phyloP scores from a whole-genome alignment of 2,329 filamentous ascomycete genomes.

The Cadophora luteo-olivacea region DNA sequence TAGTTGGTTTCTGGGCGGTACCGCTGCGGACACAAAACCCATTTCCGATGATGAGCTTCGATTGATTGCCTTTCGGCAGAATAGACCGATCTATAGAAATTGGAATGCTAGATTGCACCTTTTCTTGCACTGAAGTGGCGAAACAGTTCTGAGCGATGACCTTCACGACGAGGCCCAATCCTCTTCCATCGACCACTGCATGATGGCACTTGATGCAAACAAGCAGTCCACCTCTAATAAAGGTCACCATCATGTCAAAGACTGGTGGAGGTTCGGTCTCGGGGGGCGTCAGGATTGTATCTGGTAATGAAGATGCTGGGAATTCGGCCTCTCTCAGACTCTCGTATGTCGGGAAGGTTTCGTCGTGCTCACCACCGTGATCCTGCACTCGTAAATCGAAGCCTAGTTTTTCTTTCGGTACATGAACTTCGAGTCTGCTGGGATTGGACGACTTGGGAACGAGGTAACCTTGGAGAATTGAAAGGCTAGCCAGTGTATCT shows the following conservation, averaged over 20 bases:
- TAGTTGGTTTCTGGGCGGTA: not conserved
- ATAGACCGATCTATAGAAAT: constrained; percentile 8
- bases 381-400: not conserved
- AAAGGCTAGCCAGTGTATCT: not conserved
- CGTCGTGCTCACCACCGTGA: not conserved
- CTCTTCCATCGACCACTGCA: constrained; percentile 2
- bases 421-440: constrained; percentile 9
- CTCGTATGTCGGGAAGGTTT: constrained; percentile 4
- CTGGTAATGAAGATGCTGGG: constrained; percentile 6
- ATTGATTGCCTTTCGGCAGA: not conserved
- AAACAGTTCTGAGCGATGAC: constrained; percentile 4
- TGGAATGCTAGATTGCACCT: not conserved
- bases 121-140: not conserved
- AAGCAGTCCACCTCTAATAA: constrained; percentile 8
- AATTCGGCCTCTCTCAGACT: not conserved
- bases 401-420: not conserved
- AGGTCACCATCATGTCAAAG: constrained; percentile 8
- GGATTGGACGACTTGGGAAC: not conserved
- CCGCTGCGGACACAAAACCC: not conserved
- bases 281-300: not conserved
- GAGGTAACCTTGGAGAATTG: not conserved
- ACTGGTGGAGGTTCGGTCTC: not conserved
- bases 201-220: constrained; percentile 10
- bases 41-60: not conserved
- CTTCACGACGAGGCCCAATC: not conserved